Conservation (phyloP, 129 eudicot genomes). For the Apium graveolens region DNA sequence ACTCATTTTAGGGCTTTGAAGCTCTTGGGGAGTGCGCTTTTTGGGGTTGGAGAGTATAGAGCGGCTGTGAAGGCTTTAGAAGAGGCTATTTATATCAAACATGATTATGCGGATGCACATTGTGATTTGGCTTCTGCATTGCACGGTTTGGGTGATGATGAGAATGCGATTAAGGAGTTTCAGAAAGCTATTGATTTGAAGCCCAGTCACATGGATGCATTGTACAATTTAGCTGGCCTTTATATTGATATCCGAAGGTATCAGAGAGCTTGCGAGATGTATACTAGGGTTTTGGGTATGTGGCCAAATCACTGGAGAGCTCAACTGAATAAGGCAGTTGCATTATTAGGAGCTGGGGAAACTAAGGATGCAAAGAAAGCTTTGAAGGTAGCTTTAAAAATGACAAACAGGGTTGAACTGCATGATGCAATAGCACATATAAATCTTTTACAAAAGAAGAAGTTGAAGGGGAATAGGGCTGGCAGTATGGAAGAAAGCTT, state of each 20-base stretch:
- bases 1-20: slow-evolving; percentile 95
- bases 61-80: slow-evolving; percentile 95
- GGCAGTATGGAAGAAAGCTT: slow-evolving; percentile 65
- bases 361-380: slow-evolving; percentile 90
- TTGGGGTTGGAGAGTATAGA: slow-evolving; percentile 92
- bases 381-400: slow-evolving; percentile 85
- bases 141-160: slow-evolving; percentile 89
- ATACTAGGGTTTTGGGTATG: slow-evolving; percentile 73
- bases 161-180: slow-evolving; percentile 80
- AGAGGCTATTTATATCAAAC: slow-evolving; percentile 84
- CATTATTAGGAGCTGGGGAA: slow-evolving; percentile 93
- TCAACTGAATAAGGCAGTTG: slow-evolving; percentile 85
- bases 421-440: slow-evolving; percentile 85
- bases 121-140: slow-evolving; percentile 95
- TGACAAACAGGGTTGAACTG: slow-evolving; percentile 93
- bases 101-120: slow-evolving; percentile 93
- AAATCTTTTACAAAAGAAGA: slow-evolving; percentile 87
- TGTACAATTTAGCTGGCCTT: slow-evolving; percentile 87
- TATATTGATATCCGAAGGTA: slow-evolving; percentile 96
- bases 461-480: slow-evolving; percentile 51
- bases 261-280: slow-evolving; percentile 94
- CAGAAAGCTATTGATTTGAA: slow-evolving; percentile 92
- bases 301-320: slow-evolving; percentile 95
- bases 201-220: slow-evolving; percentile 94
- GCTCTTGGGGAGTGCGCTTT: slow-evolving; percentile 93